A percentile compares a stretch with the other conserved stretches of the same genome.
Conservation (phyloP, 2,329 filamentous ascomycete genomes). For the Exophiala viscosa region DNA sequence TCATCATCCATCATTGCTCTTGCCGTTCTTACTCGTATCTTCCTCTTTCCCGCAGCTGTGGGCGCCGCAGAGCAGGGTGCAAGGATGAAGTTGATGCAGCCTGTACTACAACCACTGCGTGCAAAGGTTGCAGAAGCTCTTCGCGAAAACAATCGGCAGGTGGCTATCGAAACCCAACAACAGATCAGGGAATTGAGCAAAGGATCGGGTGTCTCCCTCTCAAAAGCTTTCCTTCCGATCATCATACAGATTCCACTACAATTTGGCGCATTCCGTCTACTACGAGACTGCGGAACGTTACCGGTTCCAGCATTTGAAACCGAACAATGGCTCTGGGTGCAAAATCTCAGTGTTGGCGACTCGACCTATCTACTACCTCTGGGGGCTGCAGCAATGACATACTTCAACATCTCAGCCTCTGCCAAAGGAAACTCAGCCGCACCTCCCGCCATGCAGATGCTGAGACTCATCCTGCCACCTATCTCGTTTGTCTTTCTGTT, state of each 20-base stretch:
- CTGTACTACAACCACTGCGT: slow-evolving; percentile 54
- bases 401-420: slow-evolving; percentile 55
- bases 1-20: slow-evolving; percentile 68
- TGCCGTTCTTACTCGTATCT: slow-evolving; percentile 61
- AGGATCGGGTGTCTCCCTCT: slow-evolving; percentile 52
- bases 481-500: slow-evolving; percentile 41
- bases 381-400: slow-evolving; percentile 55
- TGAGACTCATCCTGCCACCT: slow-evolving; percentile 47
- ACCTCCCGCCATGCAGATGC: slow-evolving; percentile 31
- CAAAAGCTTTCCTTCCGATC: slow-evolving; percentile 54
- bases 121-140: slow-evolving; percentile 50
- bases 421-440: slow-evolving; percentile 15
- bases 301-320: slow-evolving; percentile 75
- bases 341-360: slow-evolving; percentile 70
- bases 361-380: slow-evolving; percentile 73
- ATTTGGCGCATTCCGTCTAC: slow-evolving; percentile 74
- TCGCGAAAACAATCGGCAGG: slow-evolving; percentile 45
- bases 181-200: slow-evolving; percentile 53
- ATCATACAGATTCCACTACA: slow-evolving; percentile 65
- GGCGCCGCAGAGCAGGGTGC: slow-evolving; percentile 60
- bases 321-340: slow-evolving; percentile 73
- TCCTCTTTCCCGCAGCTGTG: slow-evolving; percentile 64
- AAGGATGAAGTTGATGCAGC: slow-evolving; percentile 59
- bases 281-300: slow-evolving; percentile 69
- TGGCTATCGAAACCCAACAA: slow-evolving; percentile 44